These are phyloP conservation scores for Neonectria ditissima DNA, from an alignment of 2,329 filamentous ascomycete species.

Conservation along the genomic window DNA sequence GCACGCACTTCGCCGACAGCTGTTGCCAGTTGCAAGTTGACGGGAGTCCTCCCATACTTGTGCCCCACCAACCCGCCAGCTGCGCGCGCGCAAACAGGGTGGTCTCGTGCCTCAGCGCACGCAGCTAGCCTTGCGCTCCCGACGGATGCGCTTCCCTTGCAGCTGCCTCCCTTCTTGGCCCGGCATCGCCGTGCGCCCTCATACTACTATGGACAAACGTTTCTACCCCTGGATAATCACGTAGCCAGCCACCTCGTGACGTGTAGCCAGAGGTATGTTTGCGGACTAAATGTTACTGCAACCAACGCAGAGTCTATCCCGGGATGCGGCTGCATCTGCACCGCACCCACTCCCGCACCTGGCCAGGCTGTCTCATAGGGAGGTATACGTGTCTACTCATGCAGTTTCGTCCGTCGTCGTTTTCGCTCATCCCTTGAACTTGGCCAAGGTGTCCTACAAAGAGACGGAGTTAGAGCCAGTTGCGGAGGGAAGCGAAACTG, in stretches of 20 bases:
- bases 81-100: slow-evolving; percentile 33
- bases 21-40: slow-evolving; percentile 16
- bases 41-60: not conserved
- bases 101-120: slow-evolving; percentile 43
- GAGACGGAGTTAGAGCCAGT: slow-evolving; percentile 25
- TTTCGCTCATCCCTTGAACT: slow-evolving; percentile 72
- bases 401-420: not conserved
- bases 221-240: not conserved
- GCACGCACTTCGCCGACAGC: slow-evolving; percentile 17
- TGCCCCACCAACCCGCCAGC: slow-evolving; percentile 39
- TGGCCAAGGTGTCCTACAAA: slow-evolving; percentile 71
- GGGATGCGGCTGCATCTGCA: slow-evolving; percentile 2
- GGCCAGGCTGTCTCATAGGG: not conserved
- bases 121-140: slow-evolving; percentile 1
- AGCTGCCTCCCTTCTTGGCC: slow-evolving; percentile 16
- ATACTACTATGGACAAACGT: not conserved
- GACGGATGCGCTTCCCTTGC: slow-evolving; percentile 15
- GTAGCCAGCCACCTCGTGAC: not conserved
- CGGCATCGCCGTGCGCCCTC: slow-evolving; percentile 12
- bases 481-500: slow-evolving; percentile 1
- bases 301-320: not conserved
- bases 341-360: not conserved
- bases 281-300: slow-evolving; percentile 2
- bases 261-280: not conserved
- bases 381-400: not conserved